Evolutionary conservation across 2,329 filamentous ascomycete genomes (phyloP).

Genomic region (Huntiella moniliformis): DNA sequence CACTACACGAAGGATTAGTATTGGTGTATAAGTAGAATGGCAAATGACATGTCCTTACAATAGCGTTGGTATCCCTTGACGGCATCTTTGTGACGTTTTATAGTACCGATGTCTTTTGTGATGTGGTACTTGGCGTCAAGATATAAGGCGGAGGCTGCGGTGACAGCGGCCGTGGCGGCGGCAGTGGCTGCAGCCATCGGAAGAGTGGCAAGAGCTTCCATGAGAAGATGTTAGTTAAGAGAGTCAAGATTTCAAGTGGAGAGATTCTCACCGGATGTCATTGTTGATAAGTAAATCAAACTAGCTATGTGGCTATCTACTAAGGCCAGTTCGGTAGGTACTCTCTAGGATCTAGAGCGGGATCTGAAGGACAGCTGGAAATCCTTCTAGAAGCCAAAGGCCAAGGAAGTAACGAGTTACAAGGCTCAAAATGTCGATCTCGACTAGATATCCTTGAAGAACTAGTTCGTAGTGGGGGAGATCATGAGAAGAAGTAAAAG

Average conservation of each 20-base stretch:
- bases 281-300: too few relatives aligned
- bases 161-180: background rate
- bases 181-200: background rate
- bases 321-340: too few relatives aligned
- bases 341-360: too few relatives aligned
- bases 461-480: too few relatives aligned
- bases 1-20: slow-evolving; percentile 13
- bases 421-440: too few relatives aligned
- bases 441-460: too few relatives aligned
- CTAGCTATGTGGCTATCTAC: too few relatives aligned
- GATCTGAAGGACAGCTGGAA: too few relatives aligned
- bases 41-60: slow-evolving; percentile 18
- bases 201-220: background rate
- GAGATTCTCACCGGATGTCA: too few relatives aligned
- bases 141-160: slow-evolving; percentile 21
- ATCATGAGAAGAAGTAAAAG: too few relatives aligned
- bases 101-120: slow-evolving; percentile 34
- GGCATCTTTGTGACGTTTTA: slow-evolving; percentile 25
- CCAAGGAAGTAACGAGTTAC: too few relatives aligned
- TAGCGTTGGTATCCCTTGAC: slow-evolving; percentile 28
- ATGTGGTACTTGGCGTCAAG: slow-evolving; percentile 53
- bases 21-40: background rate
- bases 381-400: too few relatives aligned
- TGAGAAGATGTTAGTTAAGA: background rate
- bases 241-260: background rate